Percentiles rank a stretch among this genome's conserved stretches.
Conservation (phyloP, 2,329 filamentous ascomycete genomes). For the Aspergillus novoparasiticus region DNA sequence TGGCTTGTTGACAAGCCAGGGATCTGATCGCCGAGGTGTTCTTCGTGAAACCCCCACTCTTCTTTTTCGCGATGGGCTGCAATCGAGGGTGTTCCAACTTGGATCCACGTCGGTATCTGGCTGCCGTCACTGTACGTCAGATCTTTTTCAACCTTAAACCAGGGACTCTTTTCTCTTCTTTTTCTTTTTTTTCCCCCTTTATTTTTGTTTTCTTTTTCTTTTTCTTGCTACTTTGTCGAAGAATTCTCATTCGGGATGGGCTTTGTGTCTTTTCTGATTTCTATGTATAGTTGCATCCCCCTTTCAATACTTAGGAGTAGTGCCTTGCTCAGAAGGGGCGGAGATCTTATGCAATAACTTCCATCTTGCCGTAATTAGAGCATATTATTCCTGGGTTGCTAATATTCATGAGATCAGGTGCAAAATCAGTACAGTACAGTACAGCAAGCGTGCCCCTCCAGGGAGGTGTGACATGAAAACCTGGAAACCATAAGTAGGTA, state of each 20-base stretch:
- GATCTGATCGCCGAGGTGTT: conserved; percentile 24
- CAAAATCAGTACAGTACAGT: too few relatives aligned
- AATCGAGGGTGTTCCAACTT: conserved; percentile 10
- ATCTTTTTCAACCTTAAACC: conserved; percentile 4
- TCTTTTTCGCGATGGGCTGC: conserved; percentile 11
- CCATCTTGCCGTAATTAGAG: background rate
- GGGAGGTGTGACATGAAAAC: background rate
- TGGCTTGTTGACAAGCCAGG: conserved; percentile 17
- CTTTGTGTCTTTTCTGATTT: background rate
- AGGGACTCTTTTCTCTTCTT: background rate
- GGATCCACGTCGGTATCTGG: conserved; percentile 16
- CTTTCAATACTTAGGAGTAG: background rate
- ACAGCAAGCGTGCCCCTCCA: background rate
- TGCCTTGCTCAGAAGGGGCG: conserved; percentile 3
- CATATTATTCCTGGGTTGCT: background rate
- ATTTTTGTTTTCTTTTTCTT: background rate
- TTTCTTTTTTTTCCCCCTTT: background rate
- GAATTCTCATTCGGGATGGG: too few relatives aligned
- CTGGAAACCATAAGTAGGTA: background rate
- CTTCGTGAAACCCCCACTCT: conserved; percentile 17
- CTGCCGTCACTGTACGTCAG: conserved; percentile 11
- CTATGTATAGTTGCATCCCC: background rate
- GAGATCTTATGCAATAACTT: background rate
- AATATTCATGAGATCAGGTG: background rate
- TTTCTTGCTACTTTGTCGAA: background rate